Percentiles rank a stretch among this genome's conserved stretches.
These are phyloP conservation scores for Artemisia argyi DNA, from an alignment of 129 eudicot species.

Conservation along the genomic window DNA sequence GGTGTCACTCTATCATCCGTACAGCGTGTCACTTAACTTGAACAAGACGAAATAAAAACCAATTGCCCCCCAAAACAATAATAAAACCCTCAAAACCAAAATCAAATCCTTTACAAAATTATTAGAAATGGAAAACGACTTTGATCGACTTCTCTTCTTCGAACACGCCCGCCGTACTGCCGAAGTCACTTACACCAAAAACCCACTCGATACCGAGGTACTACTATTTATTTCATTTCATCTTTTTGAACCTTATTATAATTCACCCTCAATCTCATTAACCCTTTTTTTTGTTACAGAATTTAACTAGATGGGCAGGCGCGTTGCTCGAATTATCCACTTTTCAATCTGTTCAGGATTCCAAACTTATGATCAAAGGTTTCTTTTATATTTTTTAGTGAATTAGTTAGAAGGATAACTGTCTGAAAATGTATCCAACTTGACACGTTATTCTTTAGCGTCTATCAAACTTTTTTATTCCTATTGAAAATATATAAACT, in stretches of 20 bases:
- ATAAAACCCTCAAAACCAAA: too few species aligned
- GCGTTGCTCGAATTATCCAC: conserved; percentile 82
- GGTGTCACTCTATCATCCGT: too few species aligned
- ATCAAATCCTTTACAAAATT: too few species aligned
- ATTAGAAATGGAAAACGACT: conserved; percentile 68
- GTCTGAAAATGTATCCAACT: too few species aligned
- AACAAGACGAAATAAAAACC: too few species aligned
- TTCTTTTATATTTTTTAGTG: not conserved
- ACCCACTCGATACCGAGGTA: conserved; percentile 78
- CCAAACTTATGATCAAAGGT: conserved; percentile 73
- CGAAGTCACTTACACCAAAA: conserved; percentile 60
- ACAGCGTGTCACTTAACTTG: too few species aligned
- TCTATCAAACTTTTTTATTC: not conserved
- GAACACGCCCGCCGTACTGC: conserved; percentile 87
- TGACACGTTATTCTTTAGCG: too few species aligned
- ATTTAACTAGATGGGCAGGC: conserved; percentile 84
- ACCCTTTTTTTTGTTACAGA: conserved; percentile 33
- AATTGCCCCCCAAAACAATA: too few species aligned
- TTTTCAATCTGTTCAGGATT: conserved; percentile 52
- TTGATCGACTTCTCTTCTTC: conserved; percentile 82
- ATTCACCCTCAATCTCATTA: too few species aligned
- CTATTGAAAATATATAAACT: not conserved
- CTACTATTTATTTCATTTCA: conserved; percentile 1
- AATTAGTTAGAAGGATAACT: too few species aligned
- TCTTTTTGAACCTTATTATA: not conserved